Base-by-base conservation (phyloP, 495 filamentous ascomycete genomes). In the Penicillium steckii region DNA sequence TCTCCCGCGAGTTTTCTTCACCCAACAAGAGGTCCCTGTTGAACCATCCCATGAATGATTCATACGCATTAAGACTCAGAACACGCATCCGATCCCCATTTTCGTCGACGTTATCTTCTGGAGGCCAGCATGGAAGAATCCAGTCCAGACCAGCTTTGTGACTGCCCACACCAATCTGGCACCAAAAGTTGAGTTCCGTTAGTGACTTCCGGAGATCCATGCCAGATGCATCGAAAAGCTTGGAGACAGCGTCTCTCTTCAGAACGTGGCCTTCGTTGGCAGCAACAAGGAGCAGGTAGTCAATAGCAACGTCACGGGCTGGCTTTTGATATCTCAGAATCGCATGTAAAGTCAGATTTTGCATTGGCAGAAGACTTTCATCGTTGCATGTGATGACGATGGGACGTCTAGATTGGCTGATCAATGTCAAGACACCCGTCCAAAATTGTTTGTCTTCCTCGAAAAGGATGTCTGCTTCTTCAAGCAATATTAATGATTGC, bases 391-490 rank as follows among this genome's bases (percentile, higher is more conserved):
- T 97, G 70, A 99, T 85, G 58, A 99, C 77, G 33, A 99, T 88
- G 2, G 95, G 95, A 32, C 95, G 81, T 60, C 89, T 94, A 0
- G 95, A 96, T 54, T 91, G 85, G 12, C 73, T 71, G 48, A 95
- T 88, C 24, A 99, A 79, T 12, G 79, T 79, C 17, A 90, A 68
- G 1, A 96, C 81, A 0, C 90, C 91, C 0, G 77, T 66, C 95
- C 95, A 99, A 64, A 99, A 99, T 51, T 91, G 85, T 62, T 88
- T 90, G 66, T 99, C 95, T 64, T 96, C 90, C 48, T 95, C 91
- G 64, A 90, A 99, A 5, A 97, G 78, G 17, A 97, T 69, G 61
- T 99, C 95, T 0, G 87, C 92, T 71, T 99, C 95, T 68, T 99
- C 95, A 0, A 99, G 74, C 3, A 99, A 78, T 51, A 99, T 95